phyloP scores from a whole-genome alignment of 345 rosid species.

The Pistacia vera region DNA sequence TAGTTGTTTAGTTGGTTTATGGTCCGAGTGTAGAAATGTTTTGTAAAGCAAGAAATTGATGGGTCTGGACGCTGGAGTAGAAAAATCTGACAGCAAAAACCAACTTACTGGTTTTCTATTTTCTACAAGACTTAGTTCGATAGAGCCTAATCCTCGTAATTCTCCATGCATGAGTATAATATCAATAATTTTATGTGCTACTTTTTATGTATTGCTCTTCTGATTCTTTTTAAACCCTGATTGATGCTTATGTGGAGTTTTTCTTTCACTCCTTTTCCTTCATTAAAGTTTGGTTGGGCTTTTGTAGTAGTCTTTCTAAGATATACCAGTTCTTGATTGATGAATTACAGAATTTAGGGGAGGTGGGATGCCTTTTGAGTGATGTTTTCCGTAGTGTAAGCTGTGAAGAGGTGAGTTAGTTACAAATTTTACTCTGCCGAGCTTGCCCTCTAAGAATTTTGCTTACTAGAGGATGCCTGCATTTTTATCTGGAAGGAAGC shows the following conservation, averaged over 20 bases:
- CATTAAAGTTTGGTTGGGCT: slow-evolving; percentile 14
- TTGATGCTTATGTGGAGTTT: slow-evolving; percentile 13
- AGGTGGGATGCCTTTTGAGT: slow-evolving; percentile 35
- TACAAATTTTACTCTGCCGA: slow-evolving; percentile 16
- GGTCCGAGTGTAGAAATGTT: slow-evolving; percentile 20
- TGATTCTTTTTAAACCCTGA: neutral
- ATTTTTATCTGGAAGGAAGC: slow-evolving; percentile 1
- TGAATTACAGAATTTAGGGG: slow-evolving; percentile 46
- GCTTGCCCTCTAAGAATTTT: slow-evolving; percentile 6
- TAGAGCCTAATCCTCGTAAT: neutral
- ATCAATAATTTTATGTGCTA: neutral
- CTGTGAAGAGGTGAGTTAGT: slow-evolving; percentile 37
- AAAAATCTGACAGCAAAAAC: slow-evolving; percentile 5
- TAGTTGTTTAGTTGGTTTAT: slow-evolving; percentile 11
- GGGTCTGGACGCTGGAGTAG: neutral
- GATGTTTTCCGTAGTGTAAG: slow-evolving; percentile 33
- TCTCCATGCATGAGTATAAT: neutral
- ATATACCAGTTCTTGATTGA: slow-evolving; percentile 34
- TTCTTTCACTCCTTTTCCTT: neutral
- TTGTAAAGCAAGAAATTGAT: slow-evolving; percentile 29
- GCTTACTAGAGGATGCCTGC: slow-evolving; percentile 4
- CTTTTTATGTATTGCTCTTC: neutral
- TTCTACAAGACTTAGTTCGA: neutral
- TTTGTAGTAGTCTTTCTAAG: slow-evolving; percentile 21
- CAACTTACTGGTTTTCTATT: slow-evolving; percentile 6